Conservation (phyloP, 2,329 filamentous ascomycete species). For the Trichoderma sp. region DNA sequence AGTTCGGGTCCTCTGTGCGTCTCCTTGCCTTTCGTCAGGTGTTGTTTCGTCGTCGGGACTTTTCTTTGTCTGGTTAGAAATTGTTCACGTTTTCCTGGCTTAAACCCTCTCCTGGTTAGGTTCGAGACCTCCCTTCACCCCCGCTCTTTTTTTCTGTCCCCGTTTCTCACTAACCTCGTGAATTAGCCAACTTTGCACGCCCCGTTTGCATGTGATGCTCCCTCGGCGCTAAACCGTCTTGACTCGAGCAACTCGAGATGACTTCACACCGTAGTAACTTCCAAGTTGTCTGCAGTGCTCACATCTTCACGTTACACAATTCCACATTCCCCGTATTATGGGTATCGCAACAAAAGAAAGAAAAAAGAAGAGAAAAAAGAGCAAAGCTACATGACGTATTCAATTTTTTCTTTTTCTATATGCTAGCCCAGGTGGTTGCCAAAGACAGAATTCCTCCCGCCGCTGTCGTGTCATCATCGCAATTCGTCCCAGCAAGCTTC, state of each 20-base stretch:
- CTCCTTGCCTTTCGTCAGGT: background rate
- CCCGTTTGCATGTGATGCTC: conserved; percentile 11
- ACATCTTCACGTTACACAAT: background rate
- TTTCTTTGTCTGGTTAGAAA: background rate
- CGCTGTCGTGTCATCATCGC: background rate
- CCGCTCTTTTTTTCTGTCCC: background rate
- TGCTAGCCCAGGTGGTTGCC: background rate
- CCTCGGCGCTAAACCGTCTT: background rate
- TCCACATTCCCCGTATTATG: background rate
- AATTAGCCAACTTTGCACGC: background rate
- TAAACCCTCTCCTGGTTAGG: background rate
- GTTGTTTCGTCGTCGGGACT: background rate
- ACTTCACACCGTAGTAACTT: background rate
- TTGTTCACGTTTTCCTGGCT: too few species aligned
- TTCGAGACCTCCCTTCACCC: background rate
- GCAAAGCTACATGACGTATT: background rate
- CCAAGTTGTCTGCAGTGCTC: too few species aligned
- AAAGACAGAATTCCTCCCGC: conserved; percentile 1
- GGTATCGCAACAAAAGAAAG: background rate
- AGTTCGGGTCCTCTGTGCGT: background rate
- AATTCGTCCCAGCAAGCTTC: background rate
- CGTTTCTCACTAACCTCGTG: background rate
- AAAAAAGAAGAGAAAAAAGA: background rate
- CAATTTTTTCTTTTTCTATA: background rate
- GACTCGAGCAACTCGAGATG: background rate